These are phyloP conservation scores for Buxus sempervirens DNA, from an alignment of 164 flowering plant species.

Conservation along the genomic window DNA sequence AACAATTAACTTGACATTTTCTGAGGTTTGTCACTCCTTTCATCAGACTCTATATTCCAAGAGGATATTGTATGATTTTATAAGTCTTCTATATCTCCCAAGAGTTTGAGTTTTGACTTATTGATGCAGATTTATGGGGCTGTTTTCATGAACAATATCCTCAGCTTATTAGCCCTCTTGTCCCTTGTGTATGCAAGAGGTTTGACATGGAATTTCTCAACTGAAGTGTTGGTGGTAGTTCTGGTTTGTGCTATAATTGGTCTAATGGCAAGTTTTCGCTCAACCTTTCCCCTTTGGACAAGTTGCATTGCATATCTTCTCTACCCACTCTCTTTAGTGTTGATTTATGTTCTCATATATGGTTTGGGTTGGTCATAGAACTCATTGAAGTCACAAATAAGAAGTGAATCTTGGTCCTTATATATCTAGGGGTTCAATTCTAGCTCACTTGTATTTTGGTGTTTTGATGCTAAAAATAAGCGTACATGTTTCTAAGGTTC, in stretches of 20 bases:
- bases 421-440: background rate
- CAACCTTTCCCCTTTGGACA: conserved; percentile 26
- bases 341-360: conserved; percentile 17
- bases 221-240: conserved; percentile 33
- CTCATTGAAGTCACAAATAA: background rate
- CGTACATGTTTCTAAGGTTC: too few species aligned
- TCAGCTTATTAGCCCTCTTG: conserved; percentile 30
- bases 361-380: conserved; percentile 19
- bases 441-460: background rate
- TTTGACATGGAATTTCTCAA: conserved; percentile 35
- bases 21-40: conserved; percentile 21
- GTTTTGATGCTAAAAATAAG: too few species aligned
- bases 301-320: conserved; percentile 12
- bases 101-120: background rate
- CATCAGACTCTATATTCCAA: background rate
- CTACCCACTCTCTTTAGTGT: conserved; percentile 14
- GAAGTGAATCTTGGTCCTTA: background rate
- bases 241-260: conserved; percentile 36
- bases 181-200: conserved; percentile 26
- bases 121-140: conserved; percentile 29
- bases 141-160: conserved; percentile 31
- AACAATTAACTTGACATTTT: conserved; percentile 30
- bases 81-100: background rate
- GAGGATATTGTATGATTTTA: too few species aligned
- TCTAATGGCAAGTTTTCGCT: conserved; percentile 25